phyloP scores from a whole-genome alignment of 192 early-diverging fungal species.

The Ambispora gerdemannii region DNA sequence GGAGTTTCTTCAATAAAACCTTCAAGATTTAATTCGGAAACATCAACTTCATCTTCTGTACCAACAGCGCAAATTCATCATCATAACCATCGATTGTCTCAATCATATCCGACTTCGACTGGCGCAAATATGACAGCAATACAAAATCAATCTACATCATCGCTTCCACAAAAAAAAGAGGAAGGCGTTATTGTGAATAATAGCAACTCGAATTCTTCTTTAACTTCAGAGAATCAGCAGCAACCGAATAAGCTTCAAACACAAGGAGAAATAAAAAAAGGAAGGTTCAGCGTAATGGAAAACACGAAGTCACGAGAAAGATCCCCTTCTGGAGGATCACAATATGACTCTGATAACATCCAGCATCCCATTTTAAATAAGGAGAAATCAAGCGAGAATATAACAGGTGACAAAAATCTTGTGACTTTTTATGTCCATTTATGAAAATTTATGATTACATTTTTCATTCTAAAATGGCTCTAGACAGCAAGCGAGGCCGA shows the following conservation, averaged over 20 bases:
- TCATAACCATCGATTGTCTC: too few relatives aligned
- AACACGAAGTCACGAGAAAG: slow-evolving; percentile 19
- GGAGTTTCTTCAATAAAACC: too few relatives aligned
- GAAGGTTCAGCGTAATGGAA: slow-evolving; percentile 70
- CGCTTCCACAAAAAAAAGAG: too few relatives aligned
- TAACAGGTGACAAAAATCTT: slow-evolving; percentile 26
- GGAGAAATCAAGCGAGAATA: slow-evolving; percentile 24
- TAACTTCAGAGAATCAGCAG: too few relatives aligned
- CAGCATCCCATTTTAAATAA: slow-evolving; percentile 21
- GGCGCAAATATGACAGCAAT: slow-evolving; percentile 29
- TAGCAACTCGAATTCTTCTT: too few relatives aligned
- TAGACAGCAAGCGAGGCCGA: neutral
- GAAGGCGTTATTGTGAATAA: too few relatives aligned
- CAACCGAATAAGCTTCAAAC: too few relatives aligned
- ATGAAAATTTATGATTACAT: neutral
- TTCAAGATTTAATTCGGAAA: too few relatives aligned
- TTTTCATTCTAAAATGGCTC: slow-evolving; percentile 2
- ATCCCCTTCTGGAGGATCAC: neutral
- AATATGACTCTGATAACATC: slow-evolving; percentile 27
- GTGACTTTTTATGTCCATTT: slow-evolving; percentile 16
- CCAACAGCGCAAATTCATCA: too few relatives aligned
- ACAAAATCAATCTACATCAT: too few relatives aligned
- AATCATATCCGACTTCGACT: slow-evolving; percentile 24
- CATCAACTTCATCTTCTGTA: too few relatives aligned
- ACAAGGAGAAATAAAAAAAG: slow-evolving; percentile 59